Conservation (phyloP, 148 eudicot species). For the Silene uniflora region DNA sequence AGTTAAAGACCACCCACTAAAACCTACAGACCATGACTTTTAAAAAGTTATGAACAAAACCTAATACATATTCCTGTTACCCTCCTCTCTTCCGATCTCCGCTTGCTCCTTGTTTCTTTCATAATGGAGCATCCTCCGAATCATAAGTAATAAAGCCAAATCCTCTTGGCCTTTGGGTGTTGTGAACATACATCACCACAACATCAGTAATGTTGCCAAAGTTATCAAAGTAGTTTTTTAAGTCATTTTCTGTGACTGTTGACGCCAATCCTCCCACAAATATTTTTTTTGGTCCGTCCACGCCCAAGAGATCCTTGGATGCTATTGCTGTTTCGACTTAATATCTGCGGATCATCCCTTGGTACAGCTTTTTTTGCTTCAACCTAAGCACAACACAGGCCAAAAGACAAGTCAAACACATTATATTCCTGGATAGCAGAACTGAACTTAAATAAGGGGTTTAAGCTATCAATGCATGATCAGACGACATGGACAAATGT, state of each 20-base stretch:
- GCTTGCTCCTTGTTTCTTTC: constrained; percentile 47
- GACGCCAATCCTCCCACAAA: constrained; percentile 94
- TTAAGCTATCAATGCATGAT: neutral
- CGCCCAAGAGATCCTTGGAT: constrained; percentile 69
- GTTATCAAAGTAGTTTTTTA: too few relatives aligned
- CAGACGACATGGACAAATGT: neutral
- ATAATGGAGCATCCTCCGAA: constrained; percentile 73
- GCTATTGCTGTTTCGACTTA: constrained; percentile 47
- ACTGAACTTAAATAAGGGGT: neutral
- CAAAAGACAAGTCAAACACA: constrained; percentile 10
- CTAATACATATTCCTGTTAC: constrained; percentile 46
- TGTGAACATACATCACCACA: constrained; percentile 93
- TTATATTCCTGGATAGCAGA: constrained; percentile 7
- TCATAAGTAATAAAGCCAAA: constrained; percentile 82
- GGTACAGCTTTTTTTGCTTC: constrained; percentile 95
- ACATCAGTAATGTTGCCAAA: constrained; percentile 73
- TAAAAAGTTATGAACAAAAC: constrained; percentile 9
- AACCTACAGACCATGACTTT: neutral
- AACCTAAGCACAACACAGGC: constrained; percentile 39
- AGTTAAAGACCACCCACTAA: neutral
- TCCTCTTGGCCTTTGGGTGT: constrained; percentile 85
- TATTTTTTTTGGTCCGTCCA: constrained; percentile 77
- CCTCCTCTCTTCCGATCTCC: constrained; percentile 35
- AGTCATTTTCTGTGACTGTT: constrained; percentile 72
- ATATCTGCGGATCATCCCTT: constrained; percentile 66